Percentiles rank a stretch among this genome's conserved stretches.
phyloP scores from a whole-genome alignment of 495 filamentous ascomycete species.

The Parachaetomium inaequale region DNA sequence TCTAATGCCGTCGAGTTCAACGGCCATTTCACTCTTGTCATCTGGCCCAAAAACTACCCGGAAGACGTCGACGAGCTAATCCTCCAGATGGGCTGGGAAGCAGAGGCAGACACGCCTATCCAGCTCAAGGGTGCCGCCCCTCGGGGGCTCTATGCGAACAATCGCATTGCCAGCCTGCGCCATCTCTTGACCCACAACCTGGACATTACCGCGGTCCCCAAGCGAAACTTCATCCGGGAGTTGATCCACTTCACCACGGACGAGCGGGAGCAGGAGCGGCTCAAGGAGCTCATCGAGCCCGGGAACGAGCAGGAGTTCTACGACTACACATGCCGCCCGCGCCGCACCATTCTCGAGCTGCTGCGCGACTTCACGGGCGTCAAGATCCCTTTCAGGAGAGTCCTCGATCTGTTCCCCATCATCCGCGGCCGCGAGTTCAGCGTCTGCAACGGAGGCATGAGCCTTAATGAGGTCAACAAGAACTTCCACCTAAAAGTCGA shows the following conservation, averaged over 20 bases:
- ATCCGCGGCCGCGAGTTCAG: slow-evolving; percentile 83
- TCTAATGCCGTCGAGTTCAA: slow-evolving; percentile 32
- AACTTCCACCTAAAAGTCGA: slow-evolving; percentile 52
- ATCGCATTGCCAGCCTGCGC: slow-evolving; percentile 55
- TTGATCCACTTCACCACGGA: slow-evolving; percentile 71
- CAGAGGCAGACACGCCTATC: slow-evolving; percentile 58
- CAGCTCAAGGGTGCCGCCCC: slow-evolving; percentile 8
- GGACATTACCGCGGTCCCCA: slow-evolving; percentile 84
- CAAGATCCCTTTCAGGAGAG: slow-evolving; percentile 70
- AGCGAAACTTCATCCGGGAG: slow-evolving; percentile 74
- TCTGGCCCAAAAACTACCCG: slow-evolving; percentile 83
- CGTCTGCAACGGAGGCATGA: slow-evolving; percentile 69
- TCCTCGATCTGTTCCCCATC: slow-evolving; percentile 65
- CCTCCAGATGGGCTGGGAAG: slow-evolving; percentile 68
- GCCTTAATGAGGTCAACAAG: neutral
- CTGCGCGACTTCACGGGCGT: slow-evolving; percentile 85
- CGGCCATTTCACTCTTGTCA: slow-evolving; percentile 72
- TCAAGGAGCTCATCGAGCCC: slow-evolving; percentile 74
- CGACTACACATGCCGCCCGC: slow-evolving; percentile 91
- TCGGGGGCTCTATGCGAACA: slow-evolving; percentile 8
- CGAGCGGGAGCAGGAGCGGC: slow-evolving; percentile 69
- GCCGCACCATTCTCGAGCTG: slow-evolving; percentile 86
- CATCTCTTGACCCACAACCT: slow-evolving; percentile 74
- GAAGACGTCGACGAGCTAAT: slow-evolving; percentile 73
- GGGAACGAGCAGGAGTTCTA: slow-evolving; percentile 83